A percentile compares a stretch with the other conserved stretches of the same genome.
Conservation (phyloP, 805 yeast species). For the Saccharomycopsis malanga region DNA sequence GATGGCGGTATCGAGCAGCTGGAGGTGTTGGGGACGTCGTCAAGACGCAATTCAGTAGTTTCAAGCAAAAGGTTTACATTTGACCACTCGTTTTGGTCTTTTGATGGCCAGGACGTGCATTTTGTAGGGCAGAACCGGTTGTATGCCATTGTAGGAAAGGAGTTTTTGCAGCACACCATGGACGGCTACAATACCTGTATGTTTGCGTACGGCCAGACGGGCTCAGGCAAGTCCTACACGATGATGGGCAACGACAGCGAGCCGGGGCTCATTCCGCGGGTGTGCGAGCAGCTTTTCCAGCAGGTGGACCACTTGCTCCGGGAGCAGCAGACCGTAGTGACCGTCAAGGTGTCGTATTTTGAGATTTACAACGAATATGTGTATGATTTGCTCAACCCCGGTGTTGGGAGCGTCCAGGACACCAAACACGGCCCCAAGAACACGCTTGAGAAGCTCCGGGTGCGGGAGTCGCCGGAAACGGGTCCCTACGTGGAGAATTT, state of each 20-base stretch:
- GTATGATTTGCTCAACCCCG: conserved; percentile 44
- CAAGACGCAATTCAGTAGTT: too few relatives aligned
- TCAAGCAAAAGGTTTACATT: conserved; percentile 41
- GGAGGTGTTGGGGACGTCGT: too few relatives aligned
- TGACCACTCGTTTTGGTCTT: conserved; percentile 48
- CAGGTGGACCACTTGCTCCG: conserved; percentile 33
- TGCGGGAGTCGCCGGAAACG: conserved; percentile 58
- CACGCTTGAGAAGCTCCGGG: conserved; percentile 32
- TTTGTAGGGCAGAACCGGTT: conserved; percentile 44
- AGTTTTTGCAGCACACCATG: conserved; percentile 53
- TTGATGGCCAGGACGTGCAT: conserved; percentile 28
- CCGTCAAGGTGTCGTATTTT: conserved; percentile 52
- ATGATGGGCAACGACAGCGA: conserved; percentile 55
- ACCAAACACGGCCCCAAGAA: not conserved
- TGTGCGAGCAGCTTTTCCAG: conserved; percentile 47
- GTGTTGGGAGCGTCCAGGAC: not conserved
- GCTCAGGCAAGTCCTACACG: conserved; percentile 77
- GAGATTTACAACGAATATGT: conserved; percentile 78
- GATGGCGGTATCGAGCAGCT: too few relatives aligned
- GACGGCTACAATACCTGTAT: conserved; percentile 70
- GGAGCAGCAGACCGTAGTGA: conserved; percentile 32
- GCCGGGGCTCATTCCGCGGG: conserved; percentile 61
- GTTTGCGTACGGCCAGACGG: conserved; percentile 79
- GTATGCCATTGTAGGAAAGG: conserved; percentile 50
- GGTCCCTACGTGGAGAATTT: conserved; percentile 73